A percentile compares a stretch with the other conserved stretches of the same genome.
phyloP scores from a whole-genome alignment of 1,284 basidiomycete genomes.

The Moesziomyces globuligerus region DNA sequence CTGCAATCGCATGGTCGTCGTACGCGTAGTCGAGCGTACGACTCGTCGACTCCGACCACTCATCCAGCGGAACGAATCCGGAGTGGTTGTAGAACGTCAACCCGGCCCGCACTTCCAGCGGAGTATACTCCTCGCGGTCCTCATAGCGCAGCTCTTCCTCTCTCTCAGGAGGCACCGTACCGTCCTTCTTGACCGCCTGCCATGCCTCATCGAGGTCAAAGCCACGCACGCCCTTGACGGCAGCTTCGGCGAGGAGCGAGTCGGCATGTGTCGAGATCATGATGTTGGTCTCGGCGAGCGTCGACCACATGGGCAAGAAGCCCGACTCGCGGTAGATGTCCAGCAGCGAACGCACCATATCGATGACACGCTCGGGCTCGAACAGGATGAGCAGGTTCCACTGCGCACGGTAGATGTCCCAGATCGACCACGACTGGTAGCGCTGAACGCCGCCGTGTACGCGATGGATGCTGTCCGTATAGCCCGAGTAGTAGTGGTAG shows the following conservation, averaged over 20 bases:
- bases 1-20: conserved; percentile 79
- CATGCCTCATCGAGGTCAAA: conserved; percentile 78
- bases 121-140: conserved; percentile 78
- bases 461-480: conserved; percentile 74
- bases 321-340: conserved; percentile 80
- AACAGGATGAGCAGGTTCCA: conserved; percentile 82
- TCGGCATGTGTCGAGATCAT: conserved; percentile 83
- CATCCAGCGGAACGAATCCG: conserved; percentile 81
- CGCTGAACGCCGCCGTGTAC: conserved; percentile 71
- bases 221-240: conserved; percentile 73
- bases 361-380: conserved; percentile 78
- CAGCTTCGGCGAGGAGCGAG: conserved; percentile 81
- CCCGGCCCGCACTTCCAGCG: conserved; percentile 76
- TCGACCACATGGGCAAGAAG: conserved; percentile 91
- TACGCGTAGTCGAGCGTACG: conserved; percentile 75
- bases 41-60: conserved; percentile 64
- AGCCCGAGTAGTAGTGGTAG: conserved; percentile 78
- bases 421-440: conserved; percentile 84
- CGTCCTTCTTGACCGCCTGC: conserved; percentile 81
- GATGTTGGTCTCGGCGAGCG: conserved; percentile 79
- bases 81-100: conserved; percentile 76
- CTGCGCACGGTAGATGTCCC: conserved; percentile 83
- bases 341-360: conserved; percentile 82
- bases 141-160: conserved; percentile 69
- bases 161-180: conserved; percentile 69